A percentile compares a stretch with the other conserved stretches of the same genome.
These are phyloP conservation scores for Pichia cephalocereana DNA, from an alignment of 805 yeast genomes.

Conservation along the genomic window DNA sequence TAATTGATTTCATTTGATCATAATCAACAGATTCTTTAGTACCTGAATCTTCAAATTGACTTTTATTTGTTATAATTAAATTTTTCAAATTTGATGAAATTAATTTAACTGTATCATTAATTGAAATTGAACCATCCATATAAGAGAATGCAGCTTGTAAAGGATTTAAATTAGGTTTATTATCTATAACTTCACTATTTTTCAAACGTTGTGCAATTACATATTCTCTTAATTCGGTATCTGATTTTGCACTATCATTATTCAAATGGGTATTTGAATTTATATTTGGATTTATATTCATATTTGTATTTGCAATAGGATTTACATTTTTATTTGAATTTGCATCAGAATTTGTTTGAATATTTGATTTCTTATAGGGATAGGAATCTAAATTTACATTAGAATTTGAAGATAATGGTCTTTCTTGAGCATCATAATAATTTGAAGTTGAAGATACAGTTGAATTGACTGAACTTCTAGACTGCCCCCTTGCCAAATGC, in stretches of 20 bases:
- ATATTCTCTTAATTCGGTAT: background rate
- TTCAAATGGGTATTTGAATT: too few species aligned
- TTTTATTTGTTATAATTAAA: background rate
- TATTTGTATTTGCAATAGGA: too few species aligned
- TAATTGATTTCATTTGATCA: constrained; percentile 1
- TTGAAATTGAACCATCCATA: constrained; percentile 4
- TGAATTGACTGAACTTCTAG: background rate
- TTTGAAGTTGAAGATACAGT: background rate
- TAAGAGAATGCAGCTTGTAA: constrained; percentile 7
- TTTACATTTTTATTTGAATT: too few species aligned
- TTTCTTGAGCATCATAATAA: background rate
- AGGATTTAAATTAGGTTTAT: constrained; percentile 5
- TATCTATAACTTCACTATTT: constrained; percentile 5
- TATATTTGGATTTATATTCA: too few species aligned
- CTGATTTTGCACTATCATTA: background rate
- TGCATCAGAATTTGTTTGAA: too few species aligned
- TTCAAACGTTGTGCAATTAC: constrained; percentile 6
- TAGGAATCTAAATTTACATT: too few species aligned
- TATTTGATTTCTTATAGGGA: too few species aligned
- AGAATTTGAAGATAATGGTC: too few species aligned
- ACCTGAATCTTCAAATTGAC: constrained; percentile 5
- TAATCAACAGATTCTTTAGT: constrained; percentile 1
- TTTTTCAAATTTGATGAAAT: background rate
- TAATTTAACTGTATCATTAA: background rate
- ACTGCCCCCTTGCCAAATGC: background rate